Evolutionary conservation across 225 moss, liverwort and hornwort species (phyloP), one percentile per base, ranked within the genome.

Genomic region (Marchantia paleacea): DNA sequence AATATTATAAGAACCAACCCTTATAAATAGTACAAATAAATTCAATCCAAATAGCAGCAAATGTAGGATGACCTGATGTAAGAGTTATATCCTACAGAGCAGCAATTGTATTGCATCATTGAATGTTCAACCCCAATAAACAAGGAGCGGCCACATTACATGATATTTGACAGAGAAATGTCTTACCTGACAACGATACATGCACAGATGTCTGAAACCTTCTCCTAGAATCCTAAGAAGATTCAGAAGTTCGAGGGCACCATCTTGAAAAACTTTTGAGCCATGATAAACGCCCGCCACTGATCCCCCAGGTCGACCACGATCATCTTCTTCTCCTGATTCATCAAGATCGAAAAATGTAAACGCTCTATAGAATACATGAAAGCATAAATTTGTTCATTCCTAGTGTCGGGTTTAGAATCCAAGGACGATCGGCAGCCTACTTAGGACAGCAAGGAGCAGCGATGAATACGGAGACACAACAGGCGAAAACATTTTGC

Each of bases 201-300:
- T 94, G 85, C 94, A 99, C 66, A 99, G 74, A 85, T 99, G 94
- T 71, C 91, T 90, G 76, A 91, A 99, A 29, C 95, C 99, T 53
- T 95, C 99, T 25, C 92, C 99, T 76, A 95, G 78, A 68, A 89
- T 85, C 77, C 92, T 87, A 58, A 99, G 88, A 80, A 99, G 86
- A 77, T 89, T 84, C 80, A 99, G 84, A 58, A 95, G 82, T 63
- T 99, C 99, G 52, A 94, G 30, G 0, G 93, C 84, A 30, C 90
- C 90, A 80, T 94, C 99, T 50, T 85, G 80, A 39, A 20, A 47
- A 47, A 83, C 70, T 73, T 86, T 77, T 72, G 83, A 81, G 25
- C 81, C 69, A 26, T 92, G 90, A 12, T 89, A 90, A 28, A 74
- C 82, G 57, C 82, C 81, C 18, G 84, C 84, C 26, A 82, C 48